These are phyloP conservation scores for Epichloe scottii DNA, from an alignment of 2,329 filamentous ascomycete genomes.

Conservation along the genomic window DNA sequence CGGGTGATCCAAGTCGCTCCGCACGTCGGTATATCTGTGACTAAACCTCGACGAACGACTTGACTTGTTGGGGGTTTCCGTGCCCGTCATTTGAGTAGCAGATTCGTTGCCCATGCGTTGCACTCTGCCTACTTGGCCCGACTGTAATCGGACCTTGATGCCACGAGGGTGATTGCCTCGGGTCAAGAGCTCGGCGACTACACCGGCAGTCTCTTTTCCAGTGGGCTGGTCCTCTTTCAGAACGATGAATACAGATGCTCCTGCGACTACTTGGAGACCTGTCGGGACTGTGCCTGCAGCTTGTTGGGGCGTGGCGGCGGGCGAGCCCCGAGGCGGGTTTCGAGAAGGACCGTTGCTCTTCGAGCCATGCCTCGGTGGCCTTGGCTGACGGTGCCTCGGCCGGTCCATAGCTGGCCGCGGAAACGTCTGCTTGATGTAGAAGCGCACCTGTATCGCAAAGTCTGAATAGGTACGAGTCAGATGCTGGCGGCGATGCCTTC, in stretches of 20 bases:
- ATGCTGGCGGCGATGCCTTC: background rate
- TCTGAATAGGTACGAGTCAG: background rate
- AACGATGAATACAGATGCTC: constrained; percentile 57
- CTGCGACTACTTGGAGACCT: constrained; percentile 41
- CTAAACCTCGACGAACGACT: constrained; percentile 15
- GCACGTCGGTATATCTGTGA: constrained; percentile 22
- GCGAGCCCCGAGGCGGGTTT: constrained; percentile 9
- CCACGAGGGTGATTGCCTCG: constrained; percentile 63
- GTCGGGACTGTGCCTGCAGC: constrained; percentile 31
- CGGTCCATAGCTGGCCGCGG: constrained; percentile 26
- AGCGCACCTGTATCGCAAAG: background rate
- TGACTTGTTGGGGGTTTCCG: constrained; percentile 1
- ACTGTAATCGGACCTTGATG: constrained; percentile 63
- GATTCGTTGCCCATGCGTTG: constrained; percentile 40
- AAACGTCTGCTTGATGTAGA: constrained; percentile 2
- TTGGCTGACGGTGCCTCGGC: constrained; percentile 21
- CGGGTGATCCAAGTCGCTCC: constrained; percentile 23
- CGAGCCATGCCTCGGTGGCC: constrained; percentile 6
- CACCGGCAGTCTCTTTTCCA: constrained; percentile 55
- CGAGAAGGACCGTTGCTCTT: background rate
- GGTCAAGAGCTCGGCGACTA: constrained; percentile 56
- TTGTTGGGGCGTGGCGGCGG: constrained; percentile 21
- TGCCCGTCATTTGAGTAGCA: background rate
- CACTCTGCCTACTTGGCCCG: constrained; percentile 62
- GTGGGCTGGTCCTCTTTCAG: constrained; percentile 67